These are phyloP conservation scores for Blastomyces parvus DNA, from an alignment of 2,329 filamentous ascomycete species.

Conservation along the genomic window DNA sequence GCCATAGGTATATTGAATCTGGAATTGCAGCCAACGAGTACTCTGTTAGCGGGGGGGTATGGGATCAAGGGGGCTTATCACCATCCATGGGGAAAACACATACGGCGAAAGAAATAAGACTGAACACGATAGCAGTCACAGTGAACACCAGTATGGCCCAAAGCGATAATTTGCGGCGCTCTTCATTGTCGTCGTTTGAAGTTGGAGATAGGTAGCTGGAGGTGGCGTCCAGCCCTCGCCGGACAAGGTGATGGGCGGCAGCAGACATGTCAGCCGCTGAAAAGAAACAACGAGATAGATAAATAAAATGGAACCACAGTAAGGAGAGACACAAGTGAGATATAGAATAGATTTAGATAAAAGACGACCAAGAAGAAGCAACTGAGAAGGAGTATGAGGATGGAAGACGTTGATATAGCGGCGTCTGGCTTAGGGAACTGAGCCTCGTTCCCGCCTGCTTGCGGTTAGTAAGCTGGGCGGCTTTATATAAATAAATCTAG, in stretches of 20 bases:
- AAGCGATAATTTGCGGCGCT: conserved; percentile 19
- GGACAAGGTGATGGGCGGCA: conserved; percentile 24
- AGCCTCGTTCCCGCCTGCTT: not conserved
- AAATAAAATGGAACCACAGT: not conserved
- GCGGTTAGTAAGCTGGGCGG: not conserved
- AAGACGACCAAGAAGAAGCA: not conserved
- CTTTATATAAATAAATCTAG: not conserved
- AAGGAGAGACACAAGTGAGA: conserved; percentile 3
- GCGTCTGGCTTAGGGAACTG: not conserved
- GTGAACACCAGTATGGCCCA: conserved; percentile 21
- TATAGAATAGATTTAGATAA: not conserved
- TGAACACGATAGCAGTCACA: conserved; percentile 21
- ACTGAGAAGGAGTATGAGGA: too few species aligned
- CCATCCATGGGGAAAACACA: not conserved
- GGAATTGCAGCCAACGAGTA: not conserved
- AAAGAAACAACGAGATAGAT: not conserved
- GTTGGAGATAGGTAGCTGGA: conserved; percentile 18
- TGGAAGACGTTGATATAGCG: not conserved
- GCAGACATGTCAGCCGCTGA: conserved; percentile 21
- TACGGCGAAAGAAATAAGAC: not conserved
- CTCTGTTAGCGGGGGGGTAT: not conserved
- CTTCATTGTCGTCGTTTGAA: conserved; percentile 13
- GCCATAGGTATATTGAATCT: conserved; percentile 50
- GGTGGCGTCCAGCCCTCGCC: conserved; percentile 29
- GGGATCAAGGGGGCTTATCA: not conserved